A percentile compares a stretch with the other conserved stretches of the same genome.
These are phyloP conservation scores for Skeletonema potamos DNA, from an alignment of 108 stramenopile species.

Conservation along the genomic window DNA sequence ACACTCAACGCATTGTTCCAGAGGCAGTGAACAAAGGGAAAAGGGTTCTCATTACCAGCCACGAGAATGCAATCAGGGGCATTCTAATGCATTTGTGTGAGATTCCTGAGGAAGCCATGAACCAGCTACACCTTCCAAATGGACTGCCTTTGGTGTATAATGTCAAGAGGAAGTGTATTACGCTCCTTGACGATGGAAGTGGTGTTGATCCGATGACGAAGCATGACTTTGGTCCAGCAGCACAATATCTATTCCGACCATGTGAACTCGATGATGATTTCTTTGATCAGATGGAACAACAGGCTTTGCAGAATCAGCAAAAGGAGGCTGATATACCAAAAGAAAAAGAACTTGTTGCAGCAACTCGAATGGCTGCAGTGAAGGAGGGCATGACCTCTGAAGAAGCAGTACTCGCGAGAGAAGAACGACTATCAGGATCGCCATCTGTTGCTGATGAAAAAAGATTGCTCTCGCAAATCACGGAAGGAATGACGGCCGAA, in stretches of 20 bases:
- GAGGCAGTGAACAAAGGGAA: constrained; percentile 85
- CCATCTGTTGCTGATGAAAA: not conserved
- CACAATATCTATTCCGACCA: constrained; percentile 75
- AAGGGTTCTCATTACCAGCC: constrained; percentile 86
- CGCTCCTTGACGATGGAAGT: constrained; percentile 69
- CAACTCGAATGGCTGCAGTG: not conserved
- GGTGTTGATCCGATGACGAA: constrained; percentile 48
- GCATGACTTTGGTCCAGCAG: constrained; percentile 77
- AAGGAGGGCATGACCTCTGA: not conserved
- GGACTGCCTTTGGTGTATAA: constrained; percentile 78
- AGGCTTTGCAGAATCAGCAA: constrained; percentile 9
- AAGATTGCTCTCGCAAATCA: not conserved
- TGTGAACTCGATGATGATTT: constrained; percentile 56
- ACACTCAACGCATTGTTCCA: constrained; percentile 72
- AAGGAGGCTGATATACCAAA: not conserved
- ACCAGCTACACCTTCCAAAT: constrained; percentile 89
- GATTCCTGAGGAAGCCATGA: constrained; percentile 86
- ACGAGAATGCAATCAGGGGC: constrained; percentile 93
- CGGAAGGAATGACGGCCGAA: not conserved
- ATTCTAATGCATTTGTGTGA: constrained; percentile 92
- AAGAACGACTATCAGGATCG: not conserved
- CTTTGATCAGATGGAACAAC: constrained; percentile 35
- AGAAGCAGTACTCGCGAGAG: not conserved
- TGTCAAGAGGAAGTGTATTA: constrained; percentile 66
- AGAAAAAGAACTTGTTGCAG: not conserved